Base-by-base conservation (phyloP, 257 asterid species). In the Orobanche coerulescens region DNA sequence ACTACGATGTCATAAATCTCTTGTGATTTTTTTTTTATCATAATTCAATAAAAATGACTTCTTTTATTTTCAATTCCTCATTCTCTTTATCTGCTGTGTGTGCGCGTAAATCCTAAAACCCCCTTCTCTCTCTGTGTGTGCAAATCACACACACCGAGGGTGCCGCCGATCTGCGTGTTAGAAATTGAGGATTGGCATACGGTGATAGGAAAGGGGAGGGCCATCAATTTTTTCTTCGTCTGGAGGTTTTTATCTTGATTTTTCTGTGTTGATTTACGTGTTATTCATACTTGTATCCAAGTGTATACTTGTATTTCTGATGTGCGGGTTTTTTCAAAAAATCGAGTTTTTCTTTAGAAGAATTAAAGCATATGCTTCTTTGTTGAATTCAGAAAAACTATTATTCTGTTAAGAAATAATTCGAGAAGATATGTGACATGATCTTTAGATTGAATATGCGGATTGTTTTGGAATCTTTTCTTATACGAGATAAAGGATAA, bases 141-240 rank as follows among this genome's bases (percentile, higher is more conserved):
- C 33, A 56, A 50, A 46, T 68, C 47, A 42, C 72, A 58, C 73
- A 39, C 69, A 62, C 72, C 63, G 66, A 64, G 62, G 65, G 72
- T 42, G 63, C 22, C n/a, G 40, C 54, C 60, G 78, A 75, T 76
- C 77, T 55, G 77, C 13, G 71, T 61, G 64, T 62, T 67, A 54
- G 50, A 66, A 59, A 30, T 66, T 72, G 61, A 69, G 57, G 69
- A 42, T 67, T 56, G 36, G 54, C 26, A n/a, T 43, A 24, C 62
- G 23, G 62, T 15, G 62, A 18, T 44, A 55, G 73, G 33, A 14
- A 11, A 64, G 37, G 48, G 58, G 66, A 14, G 22, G 22, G n/a
- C 47, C 67, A 20, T 50, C 68, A 13, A 19, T 62, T 72, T 61
- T 54, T 30, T 69, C 66, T 57, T 7, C 25, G 63, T 48, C 44